Evolutionary conservation across 345 rosid species (phyloP).

Genomic region (Lepidium didymum): DNA sequence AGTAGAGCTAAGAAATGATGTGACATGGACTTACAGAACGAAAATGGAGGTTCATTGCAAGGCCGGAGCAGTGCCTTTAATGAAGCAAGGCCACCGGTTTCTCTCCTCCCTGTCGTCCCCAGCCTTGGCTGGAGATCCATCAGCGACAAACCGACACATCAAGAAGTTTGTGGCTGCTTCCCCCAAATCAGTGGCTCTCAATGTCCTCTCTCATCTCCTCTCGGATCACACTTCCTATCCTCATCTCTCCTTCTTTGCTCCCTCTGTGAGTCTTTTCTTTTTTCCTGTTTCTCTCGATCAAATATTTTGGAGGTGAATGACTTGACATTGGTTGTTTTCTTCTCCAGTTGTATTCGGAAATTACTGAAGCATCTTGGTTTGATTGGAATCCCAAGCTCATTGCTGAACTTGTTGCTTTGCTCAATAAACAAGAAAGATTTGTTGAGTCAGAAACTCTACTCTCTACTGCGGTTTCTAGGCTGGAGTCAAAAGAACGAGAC

Average conservation of each 20-base stretch:
- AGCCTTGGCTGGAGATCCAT: slow-evolving; percentile 34
- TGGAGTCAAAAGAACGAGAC: slow-evolving; percentile 50
- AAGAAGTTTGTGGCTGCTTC: slow-evolving; percentile 72
- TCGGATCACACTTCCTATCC: slow-evolving; percentile 42
- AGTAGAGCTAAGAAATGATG: neutral
- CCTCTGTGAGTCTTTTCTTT: slow-evolving; percentile 43
- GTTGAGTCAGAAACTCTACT: slow-evolving; percentile 42
- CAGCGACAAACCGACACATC: slow-evolving; percentile 45
- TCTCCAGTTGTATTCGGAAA: slow-evolving; percentile 41
- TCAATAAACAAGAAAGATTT: slow-evolving; percentile 45
- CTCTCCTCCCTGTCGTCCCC: slow-evolving; percentile 39
- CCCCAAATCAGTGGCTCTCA: slow-evolving; percentile 58
- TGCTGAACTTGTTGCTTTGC: slow-evolving; percentile 54
- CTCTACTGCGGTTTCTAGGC: slow-evolving; percentile 31
- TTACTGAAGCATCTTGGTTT: slow-evolving; percentile 67
- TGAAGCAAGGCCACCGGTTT: slow-evolving; percentile 55
- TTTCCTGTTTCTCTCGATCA: neutral
- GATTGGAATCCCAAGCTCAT: slow-evolving; percentile 76
- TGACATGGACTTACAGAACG: neutral
- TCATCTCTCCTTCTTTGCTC: slow-evolving; percentile 51
- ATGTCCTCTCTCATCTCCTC: slow-evolving; percentile 72
- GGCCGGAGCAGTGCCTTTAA: slow-evolving; percentile 31
- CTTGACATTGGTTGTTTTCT: neutral
- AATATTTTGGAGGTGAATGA: neutral
- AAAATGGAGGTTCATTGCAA: slow-evolving; percentile 7